Conservation (phyloP, 257 asterid species). For the Henckelia pumila region DNA sequence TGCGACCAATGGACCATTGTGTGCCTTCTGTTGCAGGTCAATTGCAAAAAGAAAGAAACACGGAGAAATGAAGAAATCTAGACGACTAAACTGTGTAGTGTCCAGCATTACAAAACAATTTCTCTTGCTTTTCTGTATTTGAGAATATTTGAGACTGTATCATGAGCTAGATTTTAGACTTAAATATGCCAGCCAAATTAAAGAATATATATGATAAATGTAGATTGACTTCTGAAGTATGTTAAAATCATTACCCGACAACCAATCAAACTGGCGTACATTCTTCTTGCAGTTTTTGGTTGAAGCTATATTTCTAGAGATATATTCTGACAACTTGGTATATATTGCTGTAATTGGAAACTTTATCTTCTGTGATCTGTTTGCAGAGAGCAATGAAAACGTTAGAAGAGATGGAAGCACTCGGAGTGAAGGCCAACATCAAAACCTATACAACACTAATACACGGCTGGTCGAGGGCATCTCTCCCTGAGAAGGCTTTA, state of each 20-base stretch:
- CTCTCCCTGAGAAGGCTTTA: slow-evolving; percentile 93
- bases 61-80: too few species aligned
- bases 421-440: slow-evolving; percentile 73
- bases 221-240: neutral
- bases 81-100: too few species aligned
- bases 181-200: neutral
- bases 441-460: slow-evolving; percentile 92
- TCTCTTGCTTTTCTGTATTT: neutral
- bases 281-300: neutral
- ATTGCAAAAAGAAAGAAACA: too few species aligned
- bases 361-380: neutral
- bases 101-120: neutral
- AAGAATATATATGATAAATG: too few species aligned
- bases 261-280: neutral
- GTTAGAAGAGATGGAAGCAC: slow-evolving; percentile 72
- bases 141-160: neutral
- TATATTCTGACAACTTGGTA: neutral
- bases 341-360: neutral
- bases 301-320: neutral
- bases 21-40: too few species aligned
- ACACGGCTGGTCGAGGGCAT: slow-evolving; percentile 94
- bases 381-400: slow-evolving; percentile 76
- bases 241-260: neutral
- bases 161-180: too few species aligned
- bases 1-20: too few species aligned